phyloP scores from a whole-genome alignment of 495 filamentous ascomycete genomes.

The Neurospora sp. region DNA sequence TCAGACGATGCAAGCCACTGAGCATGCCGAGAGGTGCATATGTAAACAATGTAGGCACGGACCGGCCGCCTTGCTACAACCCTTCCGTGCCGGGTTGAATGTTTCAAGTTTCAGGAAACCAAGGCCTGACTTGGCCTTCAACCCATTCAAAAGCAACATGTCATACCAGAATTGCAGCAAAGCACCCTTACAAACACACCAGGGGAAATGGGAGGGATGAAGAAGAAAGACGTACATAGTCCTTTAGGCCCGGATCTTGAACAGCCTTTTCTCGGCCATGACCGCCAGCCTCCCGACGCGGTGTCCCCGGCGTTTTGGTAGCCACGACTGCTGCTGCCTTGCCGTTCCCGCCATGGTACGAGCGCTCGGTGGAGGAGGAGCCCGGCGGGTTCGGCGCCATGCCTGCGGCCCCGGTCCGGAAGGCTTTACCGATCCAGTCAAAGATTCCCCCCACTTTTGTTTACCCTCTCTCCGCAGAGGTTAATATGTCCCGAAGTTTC shows the following conservation, averaged over 20 bases:
- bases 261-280: slow-evolving; percentile 26
- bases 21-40: neutral
- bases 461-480: neutral
- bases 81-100: neutral
- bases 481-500: neutral
- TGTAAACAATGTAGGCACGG: neutral
- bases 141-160: neutral
- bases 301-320: slow-evolving; percentile 23
- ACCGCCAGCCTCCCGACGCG: slow-evolving; percentile 21
- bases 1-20: slow-evolving; percentile 2
- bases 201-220: neutral
- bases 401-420: slow-evolving; percentile 2
- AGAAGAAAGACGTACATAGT: slow-evolving; percentile 39
- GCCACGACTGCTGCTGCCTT: slow-evolving; percentile 9
- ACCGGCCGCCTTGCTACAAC: neutral
- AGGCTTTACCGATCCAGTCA: neutral
- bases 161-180: neutral
- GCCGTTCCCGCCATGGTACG: slow-evolving; percentile 22
- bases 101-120: neutral
- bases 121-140: neutral
- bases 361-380: slow-evolving; percentile 2
- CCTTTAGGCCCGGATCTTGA: slow-evolving; percentile 36
- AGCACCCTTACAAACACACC: neutral
- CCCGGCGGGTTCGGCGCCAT: slow-evolving; percentile 7
- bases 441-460: neutral